These are phyloP conservation scores for Ramichloridium luteum DNA, from an alignment of 2,329 filamentous ascomycete species.

Conservation along the genomic window DNA sequence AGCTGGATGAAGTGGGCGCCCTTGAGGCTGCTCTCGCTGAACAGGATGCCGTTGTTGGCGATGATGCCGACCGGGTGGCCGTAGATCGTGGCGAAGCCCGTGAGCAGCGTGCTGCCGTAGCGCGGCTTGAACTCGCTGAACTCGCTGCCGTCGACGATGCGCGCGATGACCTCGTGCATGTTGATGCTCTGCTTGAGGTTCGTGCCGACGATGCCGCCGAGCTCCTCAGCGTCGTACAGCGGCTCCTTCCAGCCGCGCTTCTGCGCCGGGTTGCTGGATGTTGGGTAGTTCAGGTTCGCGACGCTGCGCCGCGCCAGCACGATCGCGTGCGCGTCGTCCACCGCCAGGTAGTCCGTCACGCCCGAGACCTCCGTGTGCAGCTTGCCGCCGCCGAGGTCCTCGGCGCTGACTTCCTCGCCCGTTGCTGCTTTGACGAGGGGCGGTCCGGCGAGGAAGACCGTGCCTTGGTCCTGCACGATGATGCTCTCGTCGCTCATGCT, in stretches of 20 bases:
- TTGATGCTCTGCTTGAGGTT: conserved; percentile 78
- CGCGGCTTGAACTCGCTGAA: conserved; percentile 92
- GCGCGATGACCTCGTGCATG: conserved; percentile 80
- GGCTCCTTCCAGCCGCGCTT: conserved; percentile 53
- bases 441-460: conserved; percentile 91
- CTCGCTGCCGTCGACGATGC: conserved; percentile 79
- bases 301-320: conserved; percentile 74
- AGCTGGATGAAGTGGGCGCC: conserved; percentile 96
- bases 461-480: conserved; percentile 90
- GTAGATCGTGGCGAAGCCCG: conserved; percentile 75
- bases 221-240: conserved; percentile 64
- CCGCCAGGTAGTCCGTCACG: conserved; percentile 88
- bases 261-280: conserved; percentile 27
- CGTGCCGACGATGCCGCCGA: conserved; percentile 78
- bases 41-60: conserved; percentile 91
- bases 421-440: conserved; percentile 93
- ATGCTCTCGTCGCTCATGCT: conserved; percentile 97
- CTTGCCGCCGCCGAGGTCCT: conserved; percentile 80
- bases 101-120: conserved; percentile 81
- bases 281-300: conserved; percentile 80
- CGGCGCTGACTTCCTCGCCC: conserved; percentile 78
- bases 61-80: conserved; percentile 85
- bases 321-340: conserved; percentile 85
- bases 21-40: conserved; percentile 79
- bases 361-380: conserved; percentile 85